Evolutionary conservation across 306 rosid genomes (phyloP).

Genomic region (Crataegus laevigata): DNA sequence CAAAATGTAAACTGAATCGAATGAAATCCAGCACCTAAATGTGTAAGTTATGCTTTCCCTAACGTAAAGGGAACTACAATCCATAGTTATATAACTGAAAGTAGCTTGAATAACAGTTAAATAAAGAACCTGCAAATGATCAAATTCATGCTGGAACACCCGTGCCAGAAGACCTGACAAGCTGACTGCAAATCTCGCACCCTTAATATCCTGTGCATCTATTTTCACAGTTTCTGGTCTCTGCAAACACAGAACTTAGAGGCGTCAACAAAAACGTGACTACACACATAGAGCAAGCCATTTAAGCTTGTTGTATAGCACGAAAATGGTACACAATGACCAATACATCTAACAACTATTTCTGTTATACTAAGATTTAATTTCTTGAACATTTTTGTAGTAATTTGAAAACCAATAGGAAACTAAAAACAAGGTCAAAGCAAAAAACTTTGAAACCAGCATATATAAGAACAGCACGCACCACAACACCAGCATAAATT

Average conservation of each 20-base stretch:
- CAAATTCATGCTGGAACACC: slow-evolving; percentile 91
- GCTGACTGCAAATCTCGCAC: slow-evolving; percentile 54
- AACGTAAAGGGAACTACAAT: background rate
- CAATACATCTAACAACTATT: background rate
- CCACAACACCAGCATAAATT: slow-evolving; percentile 69
- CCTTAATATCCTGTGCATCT: slow-evolving; percentile 63
- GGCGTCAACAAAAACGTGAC: background rate
- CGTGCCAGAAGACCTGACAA: slow-evolving; percentile 83
- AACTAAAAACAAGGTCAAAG: background rate
- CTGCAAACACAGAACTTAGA: slow-evolving; percentile 31
- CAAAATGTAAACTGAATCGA: background rate
- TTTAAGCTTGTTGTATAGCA: background rate
- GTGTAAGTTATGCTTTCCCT: background rate
- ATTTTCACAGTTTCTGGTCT: slow-evolving; percentile 86
- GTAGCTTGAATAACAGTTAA: slow-evolving; percentile 3
- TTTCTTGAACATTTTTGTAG: background rate
- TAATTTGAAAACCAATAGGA: background rate
- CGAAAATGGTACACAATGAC: background rate
- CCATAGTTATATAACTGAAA: background rate
- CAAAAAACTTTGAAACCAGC: background rate
- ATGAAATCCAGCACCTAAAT: background rate
- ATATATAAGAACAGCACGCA: background rate
- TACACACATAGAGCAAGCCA: background rate
- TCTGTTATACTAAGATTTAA: background rate
- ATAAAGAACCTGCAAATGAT: slow-evolving; percentile 70